phyloP scores from a whole-genome alignment of 2,329 filamentous ascomycete species.

The Phialophora expanda region DNA sequence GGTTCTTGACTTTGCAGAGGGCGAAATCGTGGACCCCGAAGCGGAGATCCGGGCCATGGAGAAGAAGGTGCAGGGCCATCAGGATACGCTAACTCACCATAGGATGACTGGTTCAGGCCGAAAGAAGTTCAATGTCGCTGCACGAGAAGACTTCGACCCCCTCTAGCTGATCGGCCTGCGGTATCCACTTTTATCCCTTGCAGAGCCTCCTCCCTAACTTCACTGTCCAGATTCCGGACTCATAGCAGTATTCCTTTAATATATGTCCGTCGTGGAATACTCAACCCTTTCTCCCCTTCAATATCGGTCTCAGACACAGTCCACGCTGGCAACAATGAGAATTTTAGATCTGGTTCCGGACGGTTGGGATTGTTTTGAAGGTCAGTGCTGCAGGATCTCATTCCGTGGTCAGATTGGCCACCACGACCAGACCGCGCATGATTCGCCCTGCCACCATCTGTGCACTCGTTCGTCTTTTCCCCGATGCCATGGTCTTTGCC shows the following conservation, averaged over 20 bases:
- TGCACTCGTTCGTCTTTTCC: slow-evolving; percentile 8
- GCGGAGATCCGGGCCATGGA: slow-evolving; percentile 97
- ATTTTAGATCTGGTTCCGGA: background rate
- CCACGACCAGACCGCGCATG: background rate
- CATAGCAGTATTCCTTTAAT: slow-evolving; percentile 15
- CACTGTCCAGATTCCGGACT: slow-evolving; percentile 6
- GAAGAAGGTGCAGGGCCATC: slow-evolving; percentile 88
- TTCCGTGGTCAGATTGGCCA: slow-evolving; percentile 28
- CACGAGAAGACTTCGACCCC: slow-evolving; percentile 66
- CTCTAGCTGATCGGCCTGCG: slow-evolving; percentile 23
- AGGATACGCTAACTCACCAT: slow-evolving; percentile 88
- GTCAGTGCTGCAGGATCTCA: slow-evolving; percentile 17
- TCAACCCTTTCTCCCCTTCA: slow-evolving; percentile 13
- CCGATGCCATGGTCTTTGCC: slow-evolving; percentile 9
- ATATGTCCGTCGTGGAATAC: slow-evolving; percentile 8
- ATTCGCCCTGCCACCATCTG: slow-evolving; percentile 7
- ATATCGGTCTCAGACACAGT: slow-evolving; percentile 21
- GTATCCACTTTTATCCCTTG: slow-evolving; percentile 28
- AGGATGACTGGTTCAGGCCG: slow-evolving; percentile 77
- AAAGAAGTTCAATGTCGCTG: slow-evolving; percentile 82
- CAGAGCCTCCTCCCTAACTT: slow-evolving; percentile 20
- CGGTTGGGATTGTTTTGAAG: background rate
- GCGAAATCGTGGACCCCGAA: slow-evolving; percentile 87
- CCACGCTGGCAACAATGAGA: background rate
- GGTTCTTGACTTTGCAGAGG: slow-evolving; percentile 88